These are phyloP conservation scores for Dimargaris verticillata DNA, from an alignment of 192 early-diverging fungal species.

Conservation along the genomic window DNA sequence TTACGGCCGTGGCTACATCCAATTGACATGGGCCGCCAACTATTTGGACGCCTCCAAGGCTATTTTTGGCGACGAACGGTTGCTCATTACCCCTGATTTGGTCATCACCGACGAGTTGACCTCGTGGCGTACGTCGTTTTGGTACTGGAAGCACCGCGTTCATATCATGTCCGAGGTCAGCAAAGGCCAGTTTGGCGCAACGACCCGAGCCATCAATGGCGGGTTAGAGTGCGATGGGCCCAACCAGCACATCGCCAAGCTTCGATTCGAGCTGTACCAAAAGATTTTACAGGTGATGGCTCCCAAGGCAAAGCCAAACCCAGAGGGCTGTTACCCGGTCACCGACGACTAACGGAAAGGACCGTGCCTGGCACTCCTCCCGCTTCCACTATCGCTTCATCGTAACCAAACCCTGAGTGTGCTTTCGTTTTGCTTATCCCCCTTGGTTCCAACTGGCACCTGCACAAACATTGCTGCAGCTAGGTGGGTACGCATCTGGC, in stretches of 20 bases:
- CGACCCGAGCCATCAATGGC: constrained; percentile 30
- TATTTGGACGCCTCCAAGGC: constrained; percentile 25
- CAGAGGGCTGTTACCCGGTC: constrained; percentile 23
- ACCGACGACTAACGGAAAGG: background rate
- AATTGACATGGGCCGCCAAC: constrained; percentile 30
- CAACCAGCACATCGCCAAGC: constrained; percentile 27
- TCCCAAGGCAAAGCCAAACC: constrained; percentile 19
- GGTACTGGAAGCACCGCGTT: constrained; percentile 30
- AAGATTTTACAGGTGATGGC: constrained; percentile 24
- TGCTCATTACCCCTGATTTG: constrained; percentile 15
- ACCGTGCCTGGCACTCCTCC: no score
- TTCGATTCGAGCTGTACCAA: constrained; percentile 30
- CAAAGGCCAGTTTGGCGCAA: constrained; percentile 27
- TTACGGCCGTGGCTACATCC: constrained; percentile 34
- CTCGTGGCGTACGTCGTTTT: constrained; percentile 27
- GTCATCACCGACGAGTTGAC: constrained; percentile 20
- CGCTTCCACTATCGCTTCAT: no score
- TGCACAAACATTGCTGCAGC: no score
- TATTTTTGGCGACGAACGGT: constrained; percentile 21
- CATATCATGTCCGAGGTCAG: constrained; percentile 21
- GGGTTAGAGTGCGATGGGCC: constrained; percentile 26
- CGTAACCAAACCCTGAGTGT: no score
- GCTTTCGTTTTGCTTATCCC: no score
- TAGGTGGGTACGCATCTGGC: no score
- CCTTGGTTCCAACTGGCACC: no score